Conservation (phyloP, 129 eudicot genomes). For the Saposhnikovia divaricata region DNA sequence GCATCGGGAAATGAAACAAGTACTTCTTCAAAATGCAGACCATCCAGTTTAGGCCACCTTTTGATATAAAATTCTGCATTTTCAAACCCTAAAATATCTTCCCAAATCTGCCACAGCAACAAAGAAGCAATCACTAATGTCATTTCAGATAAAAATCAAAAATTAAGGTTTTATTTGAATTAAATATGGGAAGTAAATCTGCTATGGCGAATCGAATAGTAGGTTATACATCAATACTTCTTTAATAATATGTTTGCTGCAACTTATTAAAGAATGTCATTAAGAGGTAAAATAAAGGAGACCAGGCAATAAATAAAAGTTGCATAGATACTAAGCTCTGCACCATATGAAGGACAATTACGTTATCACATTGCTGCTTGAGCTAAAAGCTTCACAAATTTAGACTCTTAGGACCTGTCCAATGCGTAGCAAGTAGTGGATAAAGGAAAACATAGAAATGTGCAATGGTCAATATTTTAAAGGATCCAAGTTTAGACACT, state of each 20-base stretch:
- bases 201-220: background rate
- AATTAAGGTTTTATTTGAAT: background rate
- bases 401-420: background rate
- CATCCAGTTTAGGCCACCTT: slow-evolving; percentile 94
- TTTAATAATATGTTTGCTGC: background rate
- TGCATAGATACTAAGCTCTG: background rate
- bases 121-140: slow-evolving; percentile 5
- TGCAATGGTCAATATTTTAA: background rate
- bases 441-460: background rate
- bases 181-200: background rate
- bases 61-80: slow-evolving; percentile 95
- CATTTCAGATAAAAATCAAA: background rate
- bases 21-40: slow-evolving; percentile 54
- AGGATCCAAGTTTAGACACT: background rate
- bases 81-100: slow-evolving; percentile 95
- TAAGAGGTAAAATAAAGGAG: background rate
- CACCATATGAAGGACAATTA: background rate
- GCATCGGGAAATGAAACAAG: slow-evolving; percentile 94
- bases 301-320: background rate
- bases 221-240: background rate
- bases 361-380: background rate
- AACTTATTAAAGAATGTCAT: background rate
- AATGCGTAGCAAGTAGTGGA: background rate
- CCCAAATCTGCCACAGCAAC: slow-evolving; percentile 73
- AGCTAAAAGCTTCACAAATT: background rate